A percentile compares a stretch with the other conserved stretches of the same genome.
Evolutionary conservation across 2,329 filamentous ascomycete species (phyloP).

Genomic region (Phaeoacremonium minimum): DNA sequence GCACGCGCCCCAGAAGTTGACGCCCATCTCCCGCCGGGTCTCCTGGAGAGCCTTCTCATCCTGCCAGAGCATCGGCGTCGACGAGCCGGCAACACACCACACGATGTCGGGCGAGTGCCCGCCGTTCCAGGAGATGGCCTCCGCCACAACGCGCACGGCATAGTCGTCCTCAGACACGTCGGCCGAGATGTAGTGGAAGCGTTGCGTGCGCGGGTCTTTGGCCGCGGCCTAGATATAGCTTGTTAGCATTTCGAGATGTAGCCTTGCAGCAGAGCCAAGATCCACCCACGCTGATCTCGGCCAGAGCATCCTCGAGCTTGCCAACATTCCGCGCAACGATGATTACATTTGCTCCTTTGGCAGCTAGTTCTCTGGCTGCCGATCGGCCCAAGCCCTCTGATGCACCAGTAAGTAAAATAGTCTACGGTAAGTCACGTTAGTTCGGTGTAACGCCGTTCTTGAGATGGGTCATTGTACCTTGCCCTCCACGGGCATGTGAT

Average conservation of each 20-base stretch:
- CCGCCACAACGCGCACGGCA: slow-evolving; percentile 63
- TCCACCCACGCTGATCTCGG: slow-evolving; percentile 46
- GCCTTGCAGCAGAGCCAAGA: not conserved
- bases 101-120: slow-evolving; percentile 73
- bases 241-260: slow-evolving; percentile 1
- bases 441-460: not conserved
- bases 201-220: slow-evolving; percentile 61
- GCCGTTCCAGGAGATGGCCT: slow-evolving; percentile 76
- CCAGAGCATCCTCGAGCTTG: slow-evolving; percentile 55
- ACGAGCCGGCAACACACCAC: slow-evolving; percentile 82
- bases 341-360: slow-evolving; percentile 64
- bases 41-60: slow-evolving; percentile 68
- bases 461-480: slow-evolving; percentile 63
- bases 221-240: slow-evolving; percentile 56
- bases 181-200: slow-evolving; percentile 78
- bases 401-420: slow-evolving; percentile 64
- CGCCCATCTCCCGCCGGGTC: slow-evolving; percentile 77
- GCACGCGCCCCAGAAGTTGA: slow-evolving; percentile 83
- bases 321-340: slow-evolving; percentile 59
- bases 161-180: slow-evolving; percentile 72
- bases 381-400: slow-evolving; percentile 67
- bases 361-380: slow-evolving; percentile 55
- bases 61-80: slow-evolving; percentile 71
- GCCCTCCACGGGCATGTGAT: slow-evolving; percentile 80
- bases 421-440: too few relatives aligned